These are phyloP conservation scores for Termitomyces sp. DNA, from an alignment of 768 basidiomycete genomes.

Conservation along the genomic window DNA sequence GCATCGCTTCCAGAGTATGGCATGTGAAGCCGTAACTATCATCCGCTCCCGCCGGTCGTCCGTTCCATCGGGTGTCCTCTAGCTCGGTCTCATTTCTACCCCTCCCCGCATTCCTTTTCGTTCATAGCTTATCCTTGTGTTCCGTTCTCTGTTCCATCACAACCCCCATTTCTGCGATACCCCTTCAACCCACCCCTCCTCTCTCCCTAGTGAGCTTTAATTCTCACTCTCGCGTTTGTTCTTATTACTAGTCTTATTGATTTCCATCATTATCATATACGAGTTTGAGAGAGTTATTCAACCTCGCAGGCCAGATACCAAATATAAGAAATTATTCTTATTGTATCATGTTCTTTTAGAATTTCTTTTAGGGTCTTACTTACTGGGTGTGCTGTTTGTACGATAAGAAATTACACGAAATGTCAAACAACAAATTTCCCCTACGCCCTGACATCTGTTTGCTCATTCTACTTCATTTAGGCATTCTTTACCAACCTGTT, in stretches of 20 bases:
- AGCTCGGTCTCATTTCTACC: neutral
- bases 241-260: slow-evolving; percentile 3
- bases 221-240: slow-evolving; percentile 10
- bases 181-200: neutral
- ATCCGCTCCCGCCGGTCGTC: neutral
- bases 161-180: slow-evolving; percentile 1
- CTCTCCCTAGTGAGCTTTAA: slow-evolving; percentile 7
- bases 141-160: neutral
- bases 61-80: neutral
- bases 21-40: slow-evolving; percentile 15
- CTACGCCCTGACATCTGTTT: slow-evolving; percentile 4
- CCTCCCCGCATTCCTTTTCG: slow-evolving; percentile 4
- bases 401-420: slow-evolving; percentile 9
- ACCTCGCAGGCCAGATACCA: slow-evolving; percentile 8
- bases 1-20: slow-evolving; percentile 26
- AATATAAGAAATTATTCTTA: slow-evolving; percentile 16
- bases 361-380: neutral
- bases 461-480: neutral
- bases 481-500: neutral
- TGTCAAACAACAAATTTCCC: slow-evolving; percentile 4
- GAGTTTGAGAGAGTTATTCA: slow-evolving; percentile 7
- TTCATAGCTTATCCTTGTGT: neutral
- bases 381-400: slow-evolving; percentile 11
- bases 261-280: slow-evolving; percentile 1
- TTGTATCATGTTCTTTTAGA: slow-evolving; percentile 13